Evolutionary conservation across 306 rosid genomes (phyloP).

Genomic region (Vigna mungo): DNA sequence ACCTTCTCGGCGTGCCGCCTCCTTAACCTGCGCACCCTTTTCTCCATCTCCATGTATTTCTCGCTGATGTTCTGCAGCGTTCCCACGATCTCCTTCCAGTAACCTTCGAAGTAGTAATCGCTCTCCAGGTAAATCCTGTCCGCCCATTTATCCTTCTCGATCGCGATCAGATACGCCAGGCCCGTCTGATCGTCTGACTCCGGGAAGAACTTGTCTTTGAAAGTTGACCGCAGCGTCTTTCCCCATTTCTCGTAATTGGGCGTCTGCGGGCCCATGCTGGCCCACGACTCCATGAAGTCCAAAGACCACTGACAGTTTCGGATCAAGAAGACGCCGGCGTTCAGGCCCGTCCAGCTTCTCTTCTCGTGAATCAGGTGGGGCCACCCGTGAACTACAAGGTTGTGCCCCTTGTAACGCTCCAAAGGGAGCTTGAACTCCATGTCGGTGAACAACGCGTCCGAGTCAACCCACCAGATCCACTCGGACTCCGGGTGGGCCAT

Average conservation of each 20-base stretch:
- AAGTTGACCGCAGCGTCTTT: constrained; percentile 50
- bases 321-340: constrained; percentile 87
- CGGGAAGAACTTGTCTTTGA: constrained; percentile 77
- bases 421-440: constrained; percentile 82
- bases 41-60: constrained; percentile 56
- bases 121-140: constrained; percentile 72
- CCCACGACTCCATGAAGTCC: constrained; percentile 81
- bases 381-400: constrained; percentile 86
- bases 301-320: constrained; percentile 91
- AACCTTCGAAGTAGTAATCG: constrained; percentile 78
- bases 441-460: constrained; percentile 88
- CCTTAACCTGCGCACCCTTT: constrained; percentile 50
- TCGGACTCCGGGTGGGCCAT: constrained; percentile 92
- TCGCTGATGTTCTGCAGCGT: constrained; percentile 49
- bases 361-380: constrained; percentile 57
- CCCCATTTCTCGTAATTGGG: constrained; percentile 82
- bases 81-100: constrained; percentile 74
- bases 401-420: constrained; percentile 64
- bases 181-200: constrained; percentile 96
- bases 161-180: constrained; percentile 73
- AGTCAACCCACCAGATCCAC: constrained; percentile 99
- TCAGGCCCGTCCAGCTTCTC: constrained; percentile 90
- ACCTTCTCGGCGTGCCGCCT: constrained; percentile 81
- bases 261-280: constrained; percentile 86
- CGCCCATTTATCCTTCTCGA: constrained; percentile 67